These are phyloP conservation scores for Mycena pura DNA, from an alignment of 768 basidiomycete genomes.

Conservation along the genomic window DNA sequence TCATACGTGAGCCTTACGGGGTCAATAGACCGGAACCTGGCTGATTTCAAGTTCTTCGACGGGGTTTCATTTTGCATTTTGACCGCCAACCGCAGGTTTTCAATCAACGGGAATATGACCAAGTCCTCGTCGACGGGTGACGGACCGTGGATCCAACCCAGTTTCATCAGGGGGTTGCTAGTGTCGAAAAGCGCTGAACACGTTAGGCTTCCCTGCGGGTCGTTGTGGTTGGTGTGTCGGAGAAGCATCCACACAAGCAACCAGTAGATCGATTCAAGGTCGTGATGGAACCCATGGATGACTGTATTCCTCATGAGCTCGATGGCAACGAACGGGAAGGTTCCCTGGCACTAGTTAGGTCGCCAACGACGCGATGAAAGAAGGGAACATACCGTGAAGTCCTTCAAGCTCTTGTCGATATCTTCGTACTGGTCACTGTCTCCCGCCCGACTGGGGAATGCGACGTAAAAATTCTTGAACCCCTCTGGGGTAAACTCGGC, in stretches of 20 bases:
- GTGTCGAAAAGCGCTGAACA: no score
- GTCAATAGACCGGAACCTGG: no score
- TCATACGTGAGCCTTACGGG: no score
- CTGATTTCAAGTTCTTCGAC: no score
- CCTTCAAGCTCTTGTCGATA: constrained; percentile 11
- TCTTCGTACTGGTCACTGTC: background rate
- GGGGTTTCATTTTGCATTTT: no score
- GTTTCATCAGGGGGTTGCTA: no score
- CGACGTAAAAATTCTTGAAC: background rate
- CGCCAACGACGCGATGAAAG: background rate
- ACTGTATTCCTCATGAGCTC: background rate
- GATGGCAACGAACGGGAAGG: background rate
- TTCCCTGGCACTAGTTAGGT: background rate
- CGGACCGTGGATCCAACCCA: no score
- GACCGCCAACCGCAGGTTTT: no score
- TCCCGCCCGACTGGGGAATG: background rate
- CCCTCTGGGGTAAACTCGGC: constrained; percentile 14
- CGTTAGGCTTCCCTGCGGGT: no score
- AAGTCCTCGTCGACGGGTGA: no score
- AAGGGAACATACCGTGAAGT: constrained; percentile 2
- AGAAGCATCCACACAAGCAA: constrained; percentile 10
- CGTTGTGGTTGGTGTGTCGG: background rate
- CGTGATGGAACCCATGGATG: background rate
- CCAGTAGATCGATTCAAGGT: constrained; percentile 15
- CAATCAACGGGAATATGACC: no score